Evolutionary conservation across 1,139 yeast species (phyloP), one percentile per base, ranked within the genome.

Genomic region (Kodamaea fungicola): DNA sequence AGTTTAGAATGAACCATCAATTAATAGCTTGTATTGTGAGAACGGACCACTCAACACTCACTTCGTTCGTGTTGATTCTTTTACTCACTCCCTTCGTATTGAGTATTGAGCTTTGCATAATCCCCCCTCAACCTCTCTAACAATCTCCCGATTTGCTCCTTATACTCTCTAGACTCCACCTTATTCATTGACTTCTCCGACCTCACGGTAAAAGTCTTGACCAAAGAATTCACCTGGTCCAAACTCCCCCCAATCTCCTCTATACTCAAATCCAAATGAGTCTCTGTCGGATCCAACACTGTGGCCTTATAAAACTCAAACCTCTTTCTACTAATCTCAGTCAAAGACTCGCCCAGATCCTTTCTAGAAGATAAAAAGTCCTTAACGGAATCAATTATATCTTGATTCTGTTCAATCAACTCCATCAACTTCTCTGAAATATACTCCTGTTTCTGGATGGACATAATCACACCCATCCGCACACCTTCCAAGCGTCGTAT

Each of bases 361-460:
- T 50, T 49, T 33, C 50, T 55, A 5, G 58, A 53, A 25, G 50
- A 51, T 21, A 70, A 53, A 54, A 64, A 71, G n/a, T 64, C 69
- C 29, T 59, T 58, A 6, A 73, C 64, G 0, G 67, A 62, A 5
- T 57, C 61, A 4, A 72, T 51, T 23, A 74, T 59, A 13, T 66
- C 71, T 29, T 64, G 57, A 43, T 72, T 68, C 43, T 71, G 73
- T 19, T 49, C 51, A 2, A 71, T 50, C 22, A 72, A 42, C 23
- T 61, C 66, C n/a, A 45, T 36, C 40, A 73, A 50, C 44, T 64
- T 67, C 10, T 50, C 59, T 2, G 61, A 42, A 1, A 70, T 36
- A 40, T 51, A 67, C 31, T 71, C 76, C 39, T 72, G 73, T 34
- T 65, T 56, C 46, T 74, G 78, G 2, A 75, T 53, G 25, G 66